A percentile compares a stretch with the other conserved stretches of the same genome.
Evolutionary conservation across 23 red algal species (phyloP).

Genomic region (Pyropia yezoensis): DNA sequence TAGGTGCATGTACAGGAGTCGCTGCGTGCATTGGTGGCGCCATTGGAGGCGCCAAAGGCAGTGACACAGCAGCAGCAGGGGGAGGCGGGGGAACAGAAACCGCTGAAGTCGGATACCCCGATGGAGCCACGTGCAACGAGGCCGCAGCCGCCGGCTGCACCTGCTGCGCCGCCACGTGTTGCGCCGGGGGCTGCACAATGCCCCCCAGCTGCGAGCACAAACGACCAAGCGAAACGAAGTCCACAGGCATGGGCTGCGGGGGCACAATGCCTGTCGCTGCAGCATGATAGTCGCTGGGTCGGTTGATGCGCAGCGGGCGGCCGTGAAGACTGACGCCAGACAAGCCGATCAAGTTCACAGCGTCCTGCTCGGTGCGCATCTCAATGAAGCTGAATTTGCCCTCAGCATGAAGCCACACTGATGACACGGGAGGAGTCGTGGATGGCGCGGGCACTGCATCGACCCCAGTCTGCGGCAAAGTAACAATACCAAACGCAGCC

Average conservation of each 20-base stretch:
- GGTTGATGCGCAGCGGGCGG: slow-evolving; percentile 41
- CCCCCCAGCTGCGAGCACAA: slow-evolving; percentile 25
- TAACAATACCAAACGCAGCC: slow-evolving; percentile 34
- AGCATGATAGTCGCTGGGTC: slow-evolving; percentile 42
- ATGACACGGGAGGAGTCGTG: slow-evolving; percentile 34
- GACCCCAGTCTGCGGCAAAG: no score
- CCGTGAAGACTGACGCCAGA: slow-evolving; percentile 32
- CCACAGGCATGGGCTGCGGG: slow-evolving; percentile 16
- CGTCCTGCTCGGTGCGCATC: slow-evolving; percentile 38
- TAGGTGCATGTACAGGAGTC: background rate
- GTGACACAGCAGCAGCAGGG: background rate
- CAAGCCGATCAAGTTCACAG: slow-evolving; percentile 50
- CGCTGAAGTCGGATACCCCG: background rate
- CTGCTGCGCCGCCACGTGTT: background rate
- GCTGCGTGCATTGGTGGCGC: background rate
- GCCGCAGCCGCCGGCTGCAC: slow-evolving; percentile 12
- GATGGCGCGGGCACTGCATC: background rate
- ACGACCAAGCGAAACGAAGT: slow-evolving; percentile 16
- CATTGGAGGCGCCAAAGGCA: background rate
- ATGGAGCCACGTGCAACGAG: background rate
- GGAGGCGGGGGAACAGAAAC: background rate
- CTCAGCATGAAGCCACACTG: slow-evolving; percentile 51
- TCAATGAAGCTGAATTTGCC: slow-evolving; percentile 72
- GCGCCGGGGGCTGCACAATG: slow-evolving; percentile 27
- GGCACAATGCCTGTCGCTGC: slow-evolving; percentile 14